Evolutionary conservation across 2,329 filamentous ascomycete species (phyloP), one percentile per base, ranked within the genome.

Genomic region (Ophiostoma tasmaniense): DNA sequence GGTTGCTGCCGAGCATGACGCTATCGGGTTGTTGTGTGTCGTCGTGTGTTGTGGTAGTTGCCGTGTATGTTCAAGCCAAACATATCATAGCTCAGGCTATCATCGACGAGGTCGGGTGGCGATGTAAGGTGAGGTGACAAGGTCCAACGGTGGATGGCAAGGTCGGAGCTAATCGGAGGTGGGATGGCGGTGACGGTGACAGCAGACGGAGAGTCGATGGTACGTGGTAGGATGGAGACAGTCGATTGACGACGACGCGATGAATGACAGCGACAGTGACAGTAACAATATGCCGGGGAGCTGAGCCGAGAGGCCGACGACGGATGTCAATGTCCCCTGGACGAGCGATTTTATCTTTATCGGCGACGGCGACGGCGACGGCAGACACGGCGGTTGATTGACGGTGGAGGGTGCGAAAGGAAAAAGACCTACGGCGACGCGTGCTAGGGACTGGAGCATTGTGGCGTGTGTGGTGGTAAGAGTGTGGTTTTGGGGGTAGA

Each of bases 391-490:
- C 20, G 8, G 17, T 13, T n/a, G 30, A 66, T 13, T 13, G 39
- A 59, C 20, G 37, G 37, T 3, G 37, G 10, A 5, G 35, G 35
- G 35, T 6, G 37, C 11, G 14, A 52, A 28, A n/a, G 59, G 33
- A 68, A 22, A 35, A 72, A 45, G 67, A 81, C 84, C 75, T 82
- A 87, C 85, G 79, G 84, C 82, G 78, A 79, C 80, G 80, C 85
- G 80, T 76, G 82, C 81, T 72, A 86, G 77, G 78, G 84, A 82
- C 75, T 70, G 69, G 39, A 70, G 66, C 69, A 70, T 70, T 28
- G 66, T 70, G 62, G 37, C 20, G 68, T 33, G 64, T 64, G 64
- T 37, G 61, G 37, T 45, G 39, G n/a, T n/a, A n/a, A n/a, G n/a
- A 22, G 25, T 2, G 28, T 6, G 39, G 17, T 17, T 3, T 6